phyloP scores from a whole-genome alignment of 495 filamentous ascomycete species.

The Aspergillus egyptiacus region DNA sequence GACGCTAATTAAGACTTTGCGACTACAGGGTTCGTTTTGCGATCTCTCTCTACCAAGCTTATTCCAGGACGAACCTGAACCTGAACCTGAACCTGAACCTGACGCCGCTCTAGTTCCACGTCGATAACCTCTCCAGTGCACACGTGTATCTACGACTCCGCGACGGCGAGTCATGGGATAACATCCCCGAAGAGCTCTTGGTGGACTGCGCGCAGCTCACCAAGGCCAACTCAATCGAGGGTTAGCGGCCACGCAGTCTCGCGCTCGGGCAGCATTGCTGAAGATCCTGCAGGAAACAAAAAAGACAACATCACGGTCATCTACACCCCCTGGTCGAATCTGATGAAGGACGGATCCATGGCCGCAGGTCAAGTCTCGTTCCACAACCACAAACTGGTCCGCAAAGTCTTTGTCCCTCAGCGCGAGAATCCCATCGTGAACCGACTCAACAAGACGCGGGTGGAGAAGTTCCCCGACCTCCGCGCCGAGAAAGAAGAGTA shows the following conservation, averaged over 20 bases:
- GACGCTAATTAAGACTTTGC: neutral
- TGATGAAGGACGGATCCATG: conserved; percentile 95
- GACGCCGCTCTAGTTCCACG: conserved; percentile 68
- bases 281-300: conserved; percentile 66
- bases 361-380: conserved; percentile 91
- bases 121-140: conserved; percentile 92
- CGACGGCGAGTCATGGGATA: conserved; percentile 80
- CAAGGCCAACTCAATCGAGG: conserved; percentile 98
- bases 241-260: conserved; percentile 31
- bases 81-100: conserved; percentile 14
- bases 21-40: conserved; percentile 32
- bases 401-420: conserved; percentile 64
- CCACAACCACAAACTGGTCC: conserved; percentile 81
- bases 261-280: neutral
- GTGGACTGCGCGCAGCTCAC: conserved; percentile 90
- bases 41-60: neutral
- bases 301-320: conserved; percentile 96
- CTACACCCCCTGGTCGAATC: conserved; percentile 97
- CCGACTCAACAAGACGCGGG: conserved; percentile 90
- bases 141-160: conserved; percentile 88
- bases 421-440: conserved; percentile 90
- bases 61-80: no score
- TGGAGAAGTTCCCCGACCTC: conserved; percentile 79
- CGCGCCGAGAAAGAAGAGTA: conserved; percentile 70
- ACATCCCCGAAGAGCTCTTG: conserved; percentile 66